phyloP scores from a whole-genome alignment of 23 red algal genomes.

The Agarophyton chilense region DNA sequence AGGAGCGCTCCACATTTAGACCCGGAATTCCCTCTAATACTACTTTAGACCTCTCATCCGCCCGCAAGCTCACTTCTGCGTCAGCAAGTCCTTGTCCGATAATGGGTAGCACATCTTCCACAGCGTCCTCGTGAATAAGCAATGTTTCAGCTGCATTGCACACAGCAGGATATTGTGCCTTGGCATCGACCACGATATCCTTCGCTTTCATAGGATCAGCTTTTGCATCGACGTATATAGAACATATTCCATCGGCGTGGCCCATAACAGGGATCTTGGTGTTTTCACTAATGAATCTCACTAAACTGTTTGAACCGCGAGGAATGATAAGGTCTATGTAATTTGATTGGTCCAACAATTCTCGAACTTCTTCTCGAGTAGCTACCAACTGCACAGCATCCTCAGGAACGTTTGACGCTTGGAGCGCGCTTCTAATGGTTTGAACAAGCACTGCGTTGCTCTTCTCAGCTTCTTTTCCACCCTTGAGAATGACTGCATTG shows the following conservation, averaged over 20 bases:
- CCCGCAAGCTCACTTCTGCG: conserved; percentile 68
- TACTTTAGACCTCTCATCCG: conserved; percentile 61
- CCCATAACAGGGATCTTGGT: conserved; percentile 86
- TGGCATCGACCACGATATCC: conserved; percentile 88
- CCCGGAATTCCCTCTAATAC: conserved; percentile 37
- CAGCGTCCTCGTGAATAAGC: conserved; percentile 72
- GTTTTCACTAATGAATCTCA: conserved; percentile 91
- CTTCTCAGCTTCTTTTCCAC: conserved; percentile 88
- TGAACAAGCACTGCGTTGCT: conserved; percentile 80
- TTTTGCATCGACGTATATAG: conserved; percentile 80
- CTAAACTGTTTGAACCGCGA: conserved; percentile 88
- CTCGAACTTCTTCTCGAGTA: conserved; percentile 82
- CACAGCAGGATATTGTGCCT: conserved; percentile 96
- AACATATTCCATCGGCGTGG: conserved; percentile 97
- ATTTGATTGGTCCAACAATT: conserved; percentile 79
- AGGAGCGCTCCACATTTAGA: conserved; percentile 33
- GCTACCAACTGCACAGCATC: conserved; percentile 95
- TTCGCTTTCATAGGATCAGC: conserved; percentile 81
- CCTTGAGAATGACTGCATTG: conserved; percentile 97
- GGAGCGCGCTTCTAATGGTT: conserved; percentile 67
- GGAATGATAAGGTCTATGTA: conserved; percentile 98
- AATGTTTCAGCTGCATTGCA: conserved; percentile 97
- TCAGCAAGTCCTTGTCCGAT: conserved; percentile 62
- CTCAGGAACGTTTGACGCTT: conserved; percentile 53
- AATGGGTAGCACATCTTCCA: conserved; percentile 45